Evolutionary conservation across 257 asterid species (phyloP).

Genomic region (Ballota nigra): DNA sequence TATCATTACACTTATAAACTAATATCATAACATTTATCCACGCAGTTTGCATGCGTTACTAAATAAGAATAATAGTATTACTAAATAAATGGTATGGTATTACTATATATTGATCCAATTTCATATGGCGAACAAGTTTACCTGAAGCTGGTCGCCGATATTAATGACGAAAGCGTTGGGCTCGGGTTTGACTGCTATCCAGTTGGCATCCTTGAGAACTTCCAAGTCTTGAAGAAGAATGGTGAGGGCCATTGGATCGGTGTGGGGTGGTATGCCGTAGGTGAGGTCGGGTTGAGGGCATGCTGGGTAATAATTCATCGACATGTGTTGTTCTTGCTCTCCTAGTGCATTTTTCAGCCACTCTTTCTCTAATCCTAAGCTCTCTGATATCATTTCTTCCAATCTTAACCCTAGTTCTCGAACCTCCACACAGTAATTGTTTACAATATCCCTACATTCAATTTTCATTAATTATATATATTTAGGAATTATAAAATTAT

Average conservation of each 20-base stretch:
- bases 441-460: constrained; percentile 26
- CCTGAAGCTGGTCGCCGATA: constrained; percentile 60
- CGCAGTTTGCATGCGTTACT: too few species aligned
- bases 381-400: constrained; percentile 43
- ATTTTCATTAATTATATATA: background rate
- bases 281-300: constrained; percentile 89
- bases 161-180: constrained; percentile 71
- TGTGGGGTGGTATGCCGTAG: constrained; percentile 77
- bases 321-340: constrained; percentile 88
- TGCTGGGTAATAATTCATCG: constrained; percentile 75
- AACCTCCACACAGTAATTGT: constrained; percentile 35
- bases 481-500: too few species aligned
- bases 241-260: constrained; percentile 77
- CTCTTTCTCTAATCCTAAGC: constrained; percentile 39
- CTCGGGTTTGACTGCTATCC: constrained; percentile 67
- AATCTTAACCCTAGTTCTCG: constrained; percentile 40
- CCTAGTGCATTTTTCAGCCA: constrained; percentile 46
- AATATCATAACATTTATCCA: too few species aligned
- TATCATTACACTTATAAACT: too few species aligned
- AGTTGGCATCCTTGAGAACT: constrained; percentile 64
- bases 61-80: too few species aligned
- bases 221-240: constrained; percentile 75
- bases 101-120: too few species aligned
- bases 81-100: too few species aligned
- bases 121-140: too few species aligned